phyloP scores from a whole-genome alignment of 192 early-diverging fungal species.

The Rhizophagus sp. region DNA sequence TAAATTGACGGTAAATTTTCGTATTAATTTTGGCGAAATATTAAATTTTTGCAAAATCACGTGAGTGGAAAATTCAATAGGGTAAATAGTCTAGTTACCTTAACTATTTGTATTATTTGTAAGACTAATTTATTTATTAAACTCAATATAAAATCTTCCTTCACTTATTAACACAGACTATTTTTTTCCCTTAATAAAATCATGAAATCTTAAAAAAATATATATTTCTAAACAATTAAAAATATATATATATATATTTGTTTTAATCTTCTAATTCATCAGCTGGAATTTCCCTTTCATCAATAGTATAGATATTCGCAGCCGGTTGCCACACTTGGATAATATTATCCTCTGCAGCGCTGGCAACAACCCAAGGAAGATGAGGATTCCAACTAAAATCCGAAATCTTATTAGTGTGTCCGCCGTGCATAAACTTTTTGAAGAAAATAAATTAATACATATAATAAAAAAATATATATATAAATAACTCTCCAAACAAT shows the following conservation, averaged over 20 bases:
- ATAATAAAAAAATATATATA: not conserved
- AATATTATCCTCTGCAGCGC: conserved; percentile 96
- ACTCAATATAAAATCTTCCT: too few species aligned
- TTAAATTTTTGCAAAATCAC: too few species aligned
- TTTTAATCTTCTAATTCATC: conserved; percentile 43
- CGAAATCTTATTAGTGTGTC: conserved; percentile 94
- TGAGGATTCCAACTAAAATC: conserved; percentile 96
- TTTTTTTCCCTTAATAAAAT: too few species aligned
- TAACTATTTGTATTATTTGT: too few species aligned
- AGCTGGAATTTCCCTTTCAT: conserved; percentile 42
- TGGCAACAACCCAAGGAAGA: conserved; percentile 92
- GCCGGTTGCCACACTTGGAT: conserved; percentile 98
- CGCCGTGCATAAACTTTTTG: conserved; percentile 91
- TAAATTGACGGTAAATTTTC: too few species aligned
- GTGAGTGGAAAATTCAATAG: too few species aligned
- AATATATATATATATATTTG: too few species aligned
- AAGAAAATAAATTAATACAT: not conserved
- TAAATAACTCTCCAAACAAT: not conserved
- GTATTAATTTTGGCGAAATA: too few species aligned
- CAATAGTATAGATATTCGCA: conserved; percentile 54
- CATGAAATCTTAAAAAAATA: not conserved
- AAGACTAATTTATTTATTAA: too few species aligned
- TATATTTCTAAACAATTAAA: too few species aligned
- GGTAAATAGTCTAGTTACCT: too few species aligned
- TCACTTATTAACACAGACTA: too few species aligned